Evolutionary conservation across 2,329 filamentous ascomycete genomes (phyloP), one percentile per base, ranked within the genome.

Genomic region (Pestalotiopsis fici): DNA sequence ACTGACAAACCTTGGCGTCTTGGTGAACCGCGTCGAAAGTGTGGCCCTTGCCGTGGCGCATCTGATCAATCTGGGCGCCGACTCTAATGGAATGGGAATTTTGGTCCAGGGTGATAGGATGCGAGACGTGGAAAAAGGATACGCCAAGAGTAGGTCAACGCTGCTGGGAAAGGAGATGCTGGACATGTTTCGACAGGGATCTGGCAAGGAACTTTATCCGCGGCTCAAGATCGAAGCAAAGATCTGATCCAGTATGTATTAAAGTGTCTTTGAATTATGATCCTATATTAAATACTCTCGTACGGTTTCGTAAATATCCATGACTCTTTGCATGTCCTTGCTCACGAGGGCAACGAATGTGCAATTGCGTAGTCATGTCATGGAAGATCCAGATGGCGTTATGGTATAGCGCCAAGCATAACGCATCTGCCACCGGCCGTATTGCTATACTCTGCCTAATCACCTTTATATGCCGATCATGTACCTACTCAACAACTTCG

Each of bases 101-200:
- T 21, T 63, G 1, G 60, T 63, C 6, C 60, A 63, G 39, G 39
- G 39, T 12, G 60, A 63, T 13, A 63, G 28, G 60, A 63, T 63
- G 60, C 28, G 35, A 18, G 60, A 63, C 23, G 18, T 63, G 7
- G 60, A 63, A 6, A 47, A 23, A 21, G 60, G 60, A 3, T 63
- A 63, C 18, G 60, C 60, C 21, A 63, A 63, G 21, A 63, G 60
- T 35, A 54, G 39, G 27, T 31, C 35, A n/a, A 28, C 60, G 23
- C 11, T 43, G 23, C 18, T 63, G 60, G 60, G 60, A 11, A 4
- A 47, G 1, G 60, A 63, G 25, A 63, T 63, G 60, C 23, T 63
- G 35, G 13, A 54, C 21, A 27, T 47, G 21, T 25, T 63, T 9
- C 35, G 27, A 15, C 35, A 37, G 6, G 60, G 60, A 25, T 31